Evolutionary conservation across 202 grass and related monocot genomes (phyloP).

Genomic region (Schoenoplectus tabernaemontani): DNA sequence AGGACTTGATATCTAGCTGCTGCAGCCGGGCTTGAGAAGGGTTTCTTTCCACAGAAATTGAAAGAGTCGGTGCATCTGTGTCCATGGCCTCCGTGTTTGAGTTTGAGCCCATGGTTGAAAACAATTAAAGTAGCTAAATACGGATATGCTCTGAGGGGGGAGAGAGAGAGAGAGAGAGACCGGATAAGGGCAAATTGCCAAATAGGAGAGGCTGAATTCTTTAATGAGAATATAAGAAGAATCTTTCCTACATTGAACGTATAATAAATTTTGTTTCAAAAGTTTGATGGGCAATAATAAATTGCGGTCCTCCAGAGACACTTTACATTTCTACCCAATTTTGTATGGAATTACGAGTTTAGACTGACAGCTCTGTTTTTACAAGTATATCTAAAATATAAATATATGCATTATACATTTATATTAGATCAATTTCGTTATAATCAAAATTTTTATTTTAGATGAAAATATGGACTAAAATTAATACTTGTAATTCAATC

Average conservation of each 20-base stretch:
- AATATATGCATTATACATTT: too few species aligned
- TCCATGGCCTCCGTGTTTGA: conserved; percentile 53
- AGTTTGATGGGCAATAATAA: conserved; percentile 8
- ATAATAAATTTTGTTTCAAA: conserved; percentile 7
- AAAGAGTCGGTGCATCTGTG: conserved; percentile 42
- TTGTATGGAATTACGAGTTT: not conserved
- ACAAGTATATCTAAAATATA: too few species aligned
- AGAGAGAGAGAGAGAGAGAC: too few species aligned
- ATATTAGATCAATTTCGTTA: too few species aligned
- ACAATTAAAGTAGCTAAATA: not conserved
- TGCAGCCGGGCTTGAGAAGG: conserved; percentile 53
- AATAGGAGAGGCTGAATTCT: conserved; percentile 19
- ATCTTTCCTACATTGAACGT: conserved; percentile 15
- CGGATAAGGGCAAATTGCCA: conserved; percentile 29
- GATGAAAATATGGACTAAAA: too few species aligned
- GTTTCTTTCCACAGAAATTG: conserved; percentile 63
- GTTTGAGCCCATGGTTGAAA: conserved; percentile 58
- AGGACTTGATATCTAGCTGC: conserved; percentile 85
- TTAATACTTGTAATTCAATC: too few species aligned
- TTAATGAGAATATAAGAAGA: conserved; percentile 12
- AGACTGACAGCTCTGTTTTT: too few species aligned
- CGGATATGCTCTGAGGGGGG: conserved; percentile 16
- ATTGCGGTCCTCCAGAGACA: not conserved
- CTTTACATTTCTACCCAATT: not conserved
- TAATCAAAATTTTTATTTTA: too few species aligned